Base-by-base conservation (phyloP, 164 flowering plant genomes). In the Annona cherimola region DNA sequence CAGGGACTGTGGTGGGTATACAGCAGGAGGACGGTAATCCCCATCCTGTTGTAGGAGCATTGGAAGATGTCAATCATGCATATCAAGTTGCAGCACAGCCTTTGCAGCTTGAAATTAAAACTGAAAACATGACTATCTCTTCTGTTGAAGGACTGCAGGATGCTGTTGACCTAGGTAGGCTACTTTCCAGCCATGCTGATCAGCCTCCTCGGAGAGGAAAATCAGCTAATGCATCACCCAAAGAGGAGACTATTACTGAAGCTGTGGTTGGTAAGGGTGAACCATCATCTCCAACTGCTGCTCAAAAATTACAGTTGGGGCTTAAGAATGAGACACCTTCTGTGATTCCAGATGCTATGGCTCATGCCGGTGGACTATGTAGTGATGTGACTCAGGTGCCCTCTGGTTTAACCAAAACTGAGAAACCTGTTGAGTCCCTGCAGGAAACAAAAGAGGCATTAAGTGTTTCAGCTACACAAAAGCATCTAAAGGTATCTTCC, bases 381-480 rank as follows among this genome's bases (percentile, higher is more conserved):
- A 62, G 68, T 60, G 4, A n/a, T 62, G 55, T 50, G 14, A 50
- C 14, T 16, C 18, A 16, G 57, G 50, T 8, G 41, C 67, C 42
- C n/a, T 55, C 43, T 67, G 42, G 35, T 62, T 11, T 16, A 62
- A 74, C 63, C 1, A 73, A 73, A 67, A 72, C 79, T 14, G 85
- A 82, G 42, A 84, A 79, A 75, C 82, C 83, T 84, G 82, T 79
- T 42, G 86, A 85, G 76, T 82, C 86, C 14, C 79, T 90, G 74
- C 84, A 83, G 87, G 92, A 78, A 41, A 60, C 9, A n/a, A 20
- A 19, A 16, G 42, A 12, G 42, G 18, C 14, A 11, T 64, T 40
- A 18, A 66, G 60, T 55, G 77, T 39, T 45, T 65, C 67, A 45
- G 71, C 5, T 40, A 42, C 68, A 74, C 61, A 62, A 19, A 69